Conservation (phyloP, 441 rosid species). For the Brassica balearica region DNA sequence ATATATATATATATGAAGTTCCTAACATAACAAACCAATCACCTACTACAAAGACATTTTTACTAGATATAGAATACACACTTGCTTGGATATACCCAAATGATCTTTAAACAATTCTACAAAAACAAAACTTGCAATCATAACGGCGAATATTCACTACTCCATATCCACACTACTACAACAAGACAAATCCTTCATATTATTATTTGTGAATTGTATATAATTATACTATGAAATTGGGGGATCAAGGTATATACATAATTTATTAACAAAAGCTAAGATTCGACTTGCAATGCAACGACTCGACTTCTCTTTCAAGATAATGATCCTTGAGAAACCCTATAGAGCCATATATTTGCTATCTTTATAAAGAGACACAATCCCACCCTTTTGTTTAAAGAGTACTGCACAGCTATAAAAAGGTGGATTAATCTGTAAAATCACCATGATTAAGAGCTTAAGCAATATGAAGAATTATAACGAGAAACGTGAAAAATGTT, state of each 20-base stretch:
- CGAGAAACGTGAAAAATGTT: conserved; percentile 57
- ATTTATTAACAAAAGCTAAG: conserved; percentile 41
- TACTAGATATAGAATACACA: not conserved
- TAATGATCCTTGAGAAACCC: conserved; percentile 41
- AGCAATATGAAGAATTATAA: conserved; percentile 55
- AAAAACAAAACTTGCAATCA: conserved; percentile 29
- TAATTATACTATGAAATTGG: conserved; percentile 1
- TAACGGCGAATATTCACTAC: conserved; percentile 36
- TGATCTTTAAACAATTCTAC: not conserved
- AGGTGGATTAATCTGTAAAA: conserved; percentile 18
- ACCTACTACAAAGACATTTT: not conserved
- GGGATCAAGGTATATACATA: conserved; percentile 25
- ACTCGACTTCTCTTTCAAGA: conserved; percentile 62
- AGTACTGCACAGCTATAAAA: conserved; percentile 12
- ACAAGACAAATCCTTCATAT: conserved; percentile 28
- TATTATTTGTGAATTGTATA: conserved; percentile 1
- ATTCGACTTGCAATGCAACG: conserved; percentile 85
- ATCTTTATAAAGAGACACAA: conserved; percentile 40
- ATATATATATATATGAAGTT: not conserved
- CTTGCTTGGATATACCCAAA: conserved; percentile 19
- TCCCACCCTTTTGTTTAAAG: conserved; percentile 21
- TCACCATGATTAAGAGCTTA: conserved; percentile 32
- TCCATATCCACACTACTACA: conserved; percentile 18
- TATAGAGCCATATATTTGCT: conserved; percentile 39
- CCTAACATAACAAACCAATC: not conserved